Conservation (phyloP, 306 rosid genomes). For the Trifolium dubium region DNA sequence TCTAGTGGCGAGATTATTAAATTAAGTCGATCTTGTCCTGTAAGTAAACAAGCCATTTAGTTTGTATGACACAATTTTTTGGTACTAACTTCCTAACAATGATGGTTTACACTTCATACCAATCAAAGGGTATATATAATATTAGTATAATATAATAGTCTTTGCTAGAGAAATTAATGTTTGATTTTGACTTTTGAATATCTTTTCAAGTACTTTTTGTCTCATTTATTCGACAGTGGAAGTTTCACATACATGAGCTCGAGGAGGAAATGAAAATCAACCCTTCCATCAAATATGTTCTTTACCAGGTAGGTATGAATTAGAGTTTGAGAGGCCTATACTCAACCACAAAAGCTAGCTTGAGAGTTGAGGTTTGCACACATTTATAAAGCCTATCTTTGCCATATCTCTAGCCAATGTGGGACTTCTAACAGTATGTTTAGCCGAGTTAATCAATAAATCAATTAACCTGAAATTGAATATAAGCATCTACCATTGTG, state of each 20-base stretch:
- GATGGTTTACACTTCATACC: conserved; percentile 9
- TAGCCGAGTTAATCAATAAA: not conserved
- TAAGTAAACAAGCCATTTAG: conserved; percentile 42
- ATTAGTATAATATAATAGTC: conserved; percentile 1
- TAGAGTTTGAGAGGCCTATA: too few relatives aligned
- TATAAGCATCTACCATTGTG: conserved; percentile 13
- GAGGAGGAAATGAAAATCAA: conserved; percentile 65
- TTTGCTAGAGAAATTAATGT: conserved; percentile 4
- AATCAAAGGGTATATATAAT: not conserved
- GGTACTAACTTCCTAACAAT: not conserved
- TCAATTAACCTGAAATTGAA: not conserved
- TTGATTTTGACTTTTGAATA: conserved; percentile 32
- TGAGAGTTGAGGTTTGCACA: too few relatives aligned
- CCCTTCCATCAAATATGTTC: conserved; percentile 62
- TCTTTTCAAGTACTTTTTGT: conserved; percentile 11
- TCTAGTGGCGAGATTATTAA: conserved; percentile 60
- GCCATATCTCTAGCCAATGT: too few relatives aligned
- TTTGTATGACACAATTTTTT: not conserved
- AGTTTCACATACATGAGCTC: conserved; percentile 67
- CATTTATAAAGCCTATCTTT: too few relatives aligned
- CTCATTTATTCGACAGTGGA: conserved; percentile 54
- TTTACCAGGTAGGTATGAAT: conserved; percentile 55
- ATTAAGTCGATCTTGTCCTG: conserved; percentile 58
- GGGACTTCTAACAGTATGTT: too few relatives aligned
- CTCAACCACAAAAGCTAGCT: too few relatives aligned